Percentiles rank a stretch among this genome's conserved stretches.
Conservation (phyloP, 2,329 filamentous ascomycete genomes). For the Colletotrichum plurivorum region DNA sequence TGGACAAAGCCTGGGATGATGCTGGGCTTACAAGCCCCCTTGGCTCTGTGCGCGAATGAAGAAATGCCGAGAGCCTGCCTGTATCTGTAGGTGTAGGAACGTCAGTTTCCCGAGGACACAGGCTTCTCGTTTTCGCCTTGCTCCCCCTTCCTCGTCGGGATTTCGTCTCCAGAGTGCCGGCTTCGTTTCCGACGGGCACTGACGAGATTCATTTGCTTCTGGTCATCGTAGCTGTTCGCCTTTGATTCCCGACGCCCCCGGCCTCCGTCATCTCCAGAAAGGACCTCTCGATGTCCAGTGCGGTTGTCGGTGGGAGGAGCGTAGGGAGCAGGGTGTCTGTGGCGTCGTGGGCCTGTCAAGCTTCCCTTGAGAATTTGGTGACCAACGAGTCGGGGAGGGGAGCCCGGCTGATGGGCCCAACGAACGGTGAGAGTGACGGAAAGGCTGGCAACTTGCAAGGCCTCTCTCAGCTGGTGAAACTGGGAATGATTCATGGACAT, state of each 20-base stretch:
- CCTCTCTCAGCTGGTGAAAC: background rate
- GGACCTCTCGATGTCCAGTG: background rate
- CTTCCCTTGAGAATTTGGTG: background rate
- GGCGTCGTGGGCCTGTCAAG: conserved; percentile 2
- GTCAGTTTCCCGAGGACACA: background rate
- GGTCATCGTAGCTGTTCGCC: background rate
- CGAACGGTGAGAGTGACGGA: background rate
- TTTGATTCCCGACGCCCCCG: too few relatives aligned
- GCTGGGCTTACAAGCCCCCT: background rate
- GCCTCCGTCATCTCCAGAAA: background rate
- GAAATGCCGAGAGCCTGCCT: background rate
- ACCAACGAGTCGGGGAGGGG: background rate
- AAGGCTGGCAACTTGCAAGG: background rate
- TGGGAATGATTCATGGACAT: background rate
- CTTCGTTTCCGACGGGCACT: background rate
- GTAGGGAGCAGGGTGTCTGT: background rate
- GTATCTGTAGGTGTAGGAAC: background rate
- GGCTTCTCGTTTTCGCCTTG: background rate
- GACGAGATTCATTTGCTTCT: background rate
- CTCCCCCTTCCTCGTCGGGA: background rate
- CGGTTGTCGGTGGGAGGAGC: background rate
- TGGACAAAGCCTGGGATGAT: background rate
- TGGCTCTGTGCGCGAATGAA: background rate
- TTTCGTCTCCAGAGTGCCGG: background rate
- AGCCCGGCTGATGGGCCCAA: conserved; percentile 2